phyloP scores from a whole-genome alignment of 2,329 filamentous ascomycete species.

The Sarocladium kiliense region DNA sequence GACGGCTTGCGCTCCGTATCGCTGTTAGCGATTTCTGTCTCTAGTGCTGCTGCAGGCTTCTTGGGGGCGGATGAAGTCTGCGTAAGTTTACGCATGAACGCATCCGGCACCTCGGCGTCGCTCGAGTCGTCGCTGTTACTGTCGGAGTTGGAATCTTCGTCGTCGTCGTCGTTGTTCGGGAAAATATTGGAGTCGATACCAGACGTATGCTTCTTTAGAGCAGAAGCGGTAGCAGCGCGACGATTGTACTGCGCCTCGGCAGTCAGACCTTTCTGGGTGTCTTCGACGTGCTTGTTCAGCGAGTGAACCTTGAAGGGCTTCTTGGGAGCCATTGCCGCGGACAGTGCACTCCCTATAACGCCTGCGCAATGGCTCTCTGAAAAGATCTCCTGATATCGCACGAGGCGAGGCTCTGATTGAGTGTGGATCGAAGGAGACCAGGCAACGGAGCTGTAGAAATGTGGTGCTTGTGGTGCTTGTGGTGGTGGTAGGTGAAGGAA shows the following conservation, averaged over 20 bases:
- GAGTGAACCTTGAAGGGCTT: slow-evolving; percentile 30
- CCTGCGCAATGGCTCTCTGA: slow-evolving; percentile 15
- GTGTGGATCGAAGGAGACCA: neutral
- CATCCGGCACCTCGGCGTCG: slow-evolving; percentile 21
- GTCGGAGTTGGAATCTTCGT: slow-evolving; percentile 22
- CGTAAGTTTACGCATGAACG: slow-evolving; percentile 21
- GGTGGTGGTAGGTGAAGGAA: neutral
- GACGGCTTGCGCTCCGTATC: slow-evolving; percentile 30
- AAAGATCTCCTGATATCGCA: slow-evolving; percentile 12
- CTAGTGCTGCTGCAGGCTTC: slow-evolving; percentile 26
- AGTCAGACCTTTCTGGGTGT: slow-evolving; percentile 29
- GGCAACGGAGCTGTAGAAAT: neutral
- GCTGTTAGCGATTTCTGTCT: slow-evolving; percentile 35
- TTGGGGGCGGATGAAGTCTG: slow-evolving; percentile 9
- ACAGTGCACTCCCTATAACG: slow-evolving; percentile 2
- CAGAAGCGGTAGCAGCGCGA: slow-evolving; percentile 19
- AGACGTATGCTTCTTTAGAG: slow-evolving; percentile 25
- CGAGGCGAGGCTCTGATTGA: neutral
- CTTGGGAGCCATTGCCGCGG: slow-evolving; percentile 30
- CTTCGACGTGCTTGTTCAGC: slow-evolving; percentile 31
- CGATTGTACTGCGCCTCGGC: slow-evolving; percentile 28
- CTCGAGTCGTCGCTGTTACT: slow-evolving; percentile 30
- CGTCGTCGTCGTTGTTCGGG: slow-evolving; percentile 23
- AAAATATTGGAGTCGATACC: slow-evolving; percentile 22
- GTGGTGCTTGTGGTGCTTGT: neutral